Conservation (phyloP, 2,329 filamentous ascomycete species). For the Dactylella cylindrospora region DNA sequence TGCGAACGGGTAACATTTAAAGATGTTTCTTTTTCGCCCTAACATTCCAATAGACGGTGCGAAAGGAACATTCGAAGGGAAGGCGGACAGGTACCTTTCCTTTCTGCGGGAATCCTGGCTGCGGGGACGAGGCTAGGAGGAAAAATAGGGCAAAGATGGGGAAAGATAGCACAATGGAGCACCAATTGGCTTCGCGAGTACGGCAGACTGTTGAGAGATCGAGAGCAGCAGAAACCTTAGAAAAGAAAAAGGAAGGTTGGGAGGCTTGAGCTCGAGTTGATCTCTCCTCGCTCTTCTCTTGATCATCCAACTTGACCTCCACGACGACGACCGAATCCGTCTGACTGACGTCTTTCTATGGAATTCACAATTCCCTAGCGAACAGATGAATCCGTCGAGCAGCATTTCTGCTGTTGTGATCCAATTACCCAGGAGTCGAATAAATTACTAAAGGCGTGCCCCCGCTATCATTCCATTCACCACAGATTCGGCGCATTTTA, state of each 20-base stretch:
- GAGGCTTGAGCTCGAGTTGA: neutral
- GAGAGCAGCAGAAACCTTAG: too few species aligned
- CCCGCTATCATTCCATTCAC: slow-evolving; percentile 38
- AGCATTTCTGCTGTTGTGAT: slow-evolving; percentile 35
- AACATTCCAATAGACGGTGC: slow-evolving; percentile 39
- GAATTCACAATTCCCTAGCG: slow-evolving; percentile 24
- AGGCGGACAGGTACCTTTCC: slow-evolving; percentile 19
- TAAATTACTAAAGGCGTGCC: slow-evolving; percentile 17
- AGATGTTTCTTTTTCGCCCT: slow-evolving; percentile 42
- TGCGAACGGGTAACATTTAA: slow-evolving; percentile 43
- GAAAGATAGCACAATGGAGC: too few species aligned
- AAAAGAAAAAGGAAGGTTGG: slow-evolving; percentile 41
- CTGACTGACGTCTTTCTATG: slow-evolving; percentile 30
- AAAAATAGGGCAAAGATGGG: slow-evolving; percentile 10
- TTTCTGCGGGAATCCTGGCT: slow-evolving; percentile 2
- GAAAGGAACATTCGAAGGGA: slow-evolving; percentile 22
- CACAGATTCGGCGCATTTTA: slow-evolving; percentile 17
- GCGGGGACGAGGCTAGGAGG: neutral
- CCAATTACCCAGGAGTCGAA: slow-evolving; percentile 11
- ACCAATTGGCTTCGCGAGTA: too few species aligned
- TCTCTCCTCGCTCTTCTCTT: neutral
- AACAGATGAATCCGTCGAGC: slow-evolving; percentile 43
- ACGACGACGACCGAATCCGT: slow-evolving; percentile 34
- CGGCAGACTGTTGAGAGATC: too few species aligned
- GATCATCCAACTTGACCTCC: slow-evolving; percentile 11